A percentile compares a stretch with the other conserved stretches of the same genome.
Evolutionary conservation across 805 yeast genomes (phyloP).

Genomic region (Candida golubevii): DNA sequence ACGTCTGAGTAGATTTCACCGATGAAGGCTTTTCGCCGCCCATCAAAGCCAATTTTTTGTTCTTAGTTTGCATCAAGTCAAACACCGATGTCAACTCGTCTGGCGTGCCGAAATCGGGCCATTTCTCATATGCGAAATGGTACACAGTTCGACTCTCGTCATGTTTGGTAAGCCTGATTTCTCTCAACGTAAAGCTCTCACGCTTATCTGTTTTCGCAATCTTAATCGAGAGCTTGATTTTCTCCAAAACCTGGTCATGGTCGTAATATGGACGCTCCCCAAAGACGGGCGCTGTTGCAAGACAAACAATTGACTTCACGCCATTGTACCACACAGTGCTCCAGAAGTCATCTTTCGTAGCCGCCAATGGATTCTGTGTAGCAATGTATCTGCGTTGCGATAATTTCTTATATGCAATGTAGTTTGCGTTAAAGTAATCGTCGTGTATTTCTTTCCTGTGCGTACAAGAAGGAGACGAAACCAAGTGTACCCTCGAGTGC

Average conservation of each 20-base stretch:
- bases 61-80: constrained; percentile 30
- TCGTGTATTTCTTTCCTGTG: constrained; percentile 18
- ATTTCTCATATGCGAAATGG: constrained; percentile 39
- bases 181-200: constrained; percentile 16
- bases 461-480: constrained; percentile 17
- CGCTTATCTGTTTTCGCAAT: constrained; percentile 8
- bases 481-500: constrained; percentile 71
- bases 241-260: constrained; percentile 17
- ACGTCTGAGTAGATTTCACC: constrained; percentile 5
- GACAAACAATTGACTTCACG: constrained; percentile 33
- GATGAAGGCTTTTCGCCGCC: neutral
- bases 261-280: constrained; percentile 18
- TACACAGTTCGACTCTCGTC: constrained; percentile 20
- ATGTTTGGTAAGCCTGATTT: constrained; percentile 10
- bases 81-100: constrained; percentile 27
- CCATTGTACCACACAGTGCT: constrained; percentile 31
- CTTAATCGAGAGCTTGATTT: constrained; percentile 12
- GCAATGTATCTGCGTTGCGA: constrained; percentile 36
- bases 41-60: constrained; percentile 19
- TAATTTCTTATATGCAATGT: constrained; percentile 28
- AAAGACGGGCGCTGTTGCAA: constrained; percentile 25
- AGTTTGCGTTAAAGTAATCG: constrained; percentile 46
- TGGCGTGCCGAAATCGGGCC: constrained; percentile 49
- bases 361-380: constrained; percentile 41
- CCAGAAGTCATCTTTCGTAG: constrained; percentile 45